Evolutionary conservation across 768 basidiomycete genomes (phyloP).

Genomic region (Auriscalpium vulgare): DNA sequence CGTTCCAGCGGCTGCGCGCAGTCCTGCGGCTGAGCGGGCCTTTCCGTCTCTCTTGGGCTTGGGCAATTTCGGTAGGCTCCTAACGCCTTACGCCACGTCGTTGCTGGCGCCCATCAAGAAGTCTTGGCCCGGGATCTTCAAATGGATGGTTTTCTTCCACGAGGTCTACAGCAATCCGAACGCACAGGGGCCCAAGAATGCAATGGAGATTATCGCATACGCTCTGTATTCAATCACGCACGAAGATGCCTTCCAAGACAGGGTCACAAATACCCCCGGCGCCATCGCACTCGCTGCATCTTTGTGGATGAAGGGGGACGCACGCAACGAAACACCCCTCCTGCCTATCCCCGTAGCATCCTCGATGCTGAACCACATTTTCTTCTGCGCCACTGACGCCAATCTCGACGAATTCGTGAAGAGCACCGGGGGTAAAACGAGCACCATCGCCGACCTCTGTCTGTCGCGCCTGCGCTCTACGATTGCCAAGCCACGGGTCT

Average conservation of each 20-base stretch:
- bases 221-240: constrained; percentile 23
- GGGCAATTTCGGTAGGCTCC: constrained; percentile 21
- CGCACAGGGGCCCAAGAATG: constrained; percentile 11
- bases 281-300: constrained; percentile 28
- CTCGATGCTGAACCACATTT: constrained; percentile 25
- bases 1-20: not conserved
- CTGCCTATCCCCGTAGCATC: constrained; percentile 22
- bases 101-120: constrained; percentile 18
- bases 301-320: constrained; percentile 28
- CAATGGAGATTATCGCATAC: constrained; percentile 24
- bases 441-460: constrained; percentile 22
- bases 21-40: constrained; percentile 19
- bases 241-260: constrained; percentile 21
- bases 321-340: constrained; percentile 11
- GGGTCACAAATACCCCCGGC: constrained; percentile 25
- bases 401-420: constrained; percentile 24
- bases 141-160: constrained; percentile 30
- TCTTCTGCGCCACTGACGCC: constrained; percentile 15
- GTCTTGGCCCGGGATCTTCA: constrained; percentile 30
- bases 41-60: constrained; percentile 28
- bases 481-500: constrained; percentile 14
- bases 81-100: constrained; percentile 13
- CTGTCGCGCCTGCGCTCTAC: constrained; percentile 22
- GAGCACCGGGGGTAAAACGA: constrained; percentile 21
- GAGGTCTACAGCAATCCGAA: constrained; percentile 18